Evolutionary conservation across 2,329 filamentous ascomycete genomes (phyloP).

Genomic region (Trichoderma pleuroti): DNA sequence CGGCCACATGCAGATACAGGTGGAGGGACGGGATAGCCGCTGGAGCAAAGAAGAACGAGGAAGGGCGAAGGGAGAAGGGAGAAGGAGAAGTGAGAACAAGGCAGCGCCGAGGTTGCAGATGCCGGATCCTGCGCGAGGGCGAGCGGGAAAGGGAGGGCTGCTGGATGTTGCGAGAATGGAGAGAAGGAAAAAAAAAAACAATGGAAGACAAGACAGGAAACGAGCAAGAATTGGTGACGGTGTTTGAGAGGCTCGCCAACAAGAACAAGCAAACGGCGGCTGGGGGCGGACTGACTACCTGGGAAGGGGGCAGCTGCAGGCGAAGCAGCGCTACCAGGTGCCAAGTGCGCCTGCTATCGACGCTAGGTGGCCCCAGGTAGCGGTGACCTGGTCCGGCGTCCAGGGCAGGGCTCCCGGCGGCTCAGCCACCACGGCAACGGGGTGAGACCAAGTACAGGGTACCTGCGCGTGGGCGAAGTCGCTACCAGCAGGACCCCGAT

Average conservation of each 20-base stretch:
- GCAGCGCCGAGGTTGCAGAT: slow-evolving; percentile 20
- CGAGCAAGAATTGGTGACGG: slow-evolving; percentile 14
- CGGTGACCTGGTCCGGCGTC: slow-evolving; percentile 13
- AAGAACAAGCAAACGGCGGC: slow-evolving; percentile 17
- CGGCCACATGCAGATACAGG: slow-evolving; percentile 26
- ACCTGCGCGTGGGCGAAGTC: neutral
- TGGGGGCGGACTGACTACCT: slow-evolving; percentile 4
- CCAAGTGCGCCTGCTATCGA: slow-evolving; percentile 11
- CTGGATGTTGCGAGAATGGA: slow-evolving; percentile 12
- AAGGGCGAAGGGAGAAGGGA: slow-evolving; percentile 22
- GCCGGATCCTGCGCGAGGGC: slow-evolving; percentile 17
- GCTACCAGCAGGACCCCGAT: neutral
- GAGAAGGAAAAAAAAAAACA: slow-evolving; percentile 3
- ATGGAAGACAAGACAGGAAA: neutral
- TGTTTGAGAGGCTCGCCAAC: slow-evolving; percentile 17
- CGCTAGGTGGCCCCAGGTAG: slow-evolving; percentile 8
- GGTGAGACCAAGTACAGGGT: slow-evolving; percentile 13
- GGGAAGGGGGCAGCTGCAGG: slow-evolving; percentile 11
- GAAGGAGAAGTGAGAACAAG: slow-evolving; percentile 13
- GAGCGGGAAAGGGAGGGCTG: slow-evolving; percentile 13
- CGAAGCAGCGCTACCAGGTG: slow-evolving; percentile 14
- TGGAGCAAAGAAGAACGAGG: slow-evolving; percentile 16
- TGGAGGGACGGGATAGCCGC: slow-evolving; percentile 23
- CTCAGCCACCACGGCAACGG: slow-evolving; percentile 17
- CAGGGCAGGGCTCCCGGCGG: slow-evolving; percentile 7